Conservation (phyloP, 352 stramenopile species). For the Elongisporangium anandrum region DNA sequence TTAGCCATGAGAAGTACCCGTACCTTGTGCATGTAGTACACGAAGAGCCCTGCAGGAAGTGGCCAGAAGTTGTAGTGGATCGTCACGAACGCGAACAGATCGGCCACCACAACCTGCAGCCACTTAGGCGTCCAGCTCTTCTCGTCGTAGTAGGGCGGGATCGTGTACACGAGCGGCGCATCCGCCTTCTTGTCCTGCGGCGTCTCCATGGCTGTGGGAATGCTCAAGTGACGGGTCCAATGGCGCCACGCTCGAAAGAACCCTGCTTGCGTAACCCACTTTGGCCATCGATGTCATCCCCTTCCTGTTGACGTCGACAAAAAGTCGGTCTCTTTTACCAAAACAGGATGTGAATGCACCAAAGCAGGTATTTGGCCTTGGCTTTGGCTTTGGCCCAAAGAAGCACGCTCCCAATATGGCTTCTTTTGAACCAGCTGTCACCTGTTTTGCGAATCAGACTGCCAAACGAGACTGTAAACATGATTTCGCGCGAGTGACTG, state of each 20-base stretch:
- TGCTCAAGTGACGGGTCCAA: neutral
- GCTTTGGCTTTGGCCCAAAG: neutral
- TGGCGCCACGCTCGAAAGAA: neutral
- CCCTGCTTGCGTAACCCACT: neutral
- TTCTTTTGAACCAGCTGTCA: neutral
- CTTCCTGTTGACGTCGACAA: neutral
- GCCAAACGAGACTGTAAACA: neutral
- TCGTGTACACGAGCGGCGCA: constrained; percentile 33
- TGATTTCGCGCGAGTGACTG: neutral
- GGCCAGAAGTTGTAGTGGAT: constrained; percentile 79
- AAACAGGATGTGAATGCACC: neutral
- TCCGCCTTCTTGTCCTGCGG: constrained; percentile 4
- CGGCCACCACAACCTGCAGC: constrained; percentile 30
- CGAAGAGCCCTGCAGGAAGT: constrained; percentile 38
- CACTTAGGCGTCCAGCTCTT: constrained; percentile 34
- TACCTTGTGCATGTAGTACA: constrained; percentile 63
- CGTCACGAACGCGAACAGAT: constrained; percentile 54
- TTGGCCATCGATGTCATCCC: neutral
- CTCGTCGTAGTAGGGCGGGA: constrained; percentile 39
- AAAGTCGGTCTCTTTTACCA: neutral
- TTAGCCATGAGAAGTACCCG: neutral
- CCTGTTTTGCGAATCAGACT: neutral
- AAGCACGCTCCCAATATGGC: neutral
- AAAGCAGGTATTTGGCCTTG: neutral
- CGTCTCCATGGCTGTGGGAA: neutral